Percentiles rank a stretch among this genome's conserved stretches.
Conservation (phyloP, 2,329 filamentous ascomycete genomes). For the Didymella keratinophila region DNA sequence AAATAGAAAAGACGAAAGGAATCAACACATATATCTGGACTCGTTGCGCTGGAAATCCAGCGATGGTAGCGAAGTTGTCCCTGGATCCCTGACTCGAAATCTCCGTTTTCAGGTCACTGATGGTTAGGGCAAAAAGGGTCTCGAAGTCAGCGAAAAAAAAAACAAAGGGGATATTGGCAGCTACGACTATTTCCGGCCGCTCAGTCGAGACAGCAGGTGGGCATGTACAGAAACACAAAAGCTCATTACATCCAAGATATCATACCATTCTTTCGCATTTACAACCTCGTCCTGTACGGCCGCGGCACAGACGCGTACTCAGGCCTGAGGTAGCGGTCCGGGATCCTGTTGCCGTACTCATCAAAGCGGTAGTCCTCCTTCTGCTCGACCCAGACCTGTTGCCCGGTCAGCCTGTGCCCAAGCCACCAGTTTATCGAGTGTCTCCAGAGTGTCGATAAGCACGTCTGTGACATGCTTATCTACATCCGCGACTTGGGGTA, state of each 20-base stretch:
- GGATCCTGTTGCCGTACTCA: slow-evolving; percentile 47
- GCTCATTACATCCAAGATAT: slow-evolving; percentile 22
- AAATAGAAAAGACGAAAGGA: no score
- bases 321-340: slow-evolving; percentile 38
- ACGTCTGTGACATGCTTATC: neutral
- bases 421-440: neutral
- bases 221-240: slow-evolving; percentile 22
- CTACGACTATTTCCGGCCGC: neutral
- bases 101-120: no score
- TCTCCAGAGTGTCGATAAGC: no score
- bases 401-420: neutral
- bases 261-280: slow-evolving; percentile 13
- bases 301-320: slow-evolving; percentile 28
- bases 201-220: neutral
- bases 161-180: neutral
- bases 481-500: slow-evolving; percentile 1
- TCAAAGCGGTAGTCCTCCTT: slow-evolving; percentile 48
- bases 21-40: no score
- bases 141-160: neutral
- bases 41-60: no score
- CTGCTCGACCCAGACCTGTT: slow-evolving; percentile 48
- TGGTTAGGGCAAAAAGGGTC: no score
- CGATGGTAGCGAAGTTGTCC: no score
- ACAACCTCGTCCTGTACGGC: slow-evolving; percentile 41
- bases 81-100: no score